Evolutionary conservation across 495 filamentous ascomycete species (phyloP), one percentile per base, ranked within the genome.

Genomic region (Podospora conica): DNA sequence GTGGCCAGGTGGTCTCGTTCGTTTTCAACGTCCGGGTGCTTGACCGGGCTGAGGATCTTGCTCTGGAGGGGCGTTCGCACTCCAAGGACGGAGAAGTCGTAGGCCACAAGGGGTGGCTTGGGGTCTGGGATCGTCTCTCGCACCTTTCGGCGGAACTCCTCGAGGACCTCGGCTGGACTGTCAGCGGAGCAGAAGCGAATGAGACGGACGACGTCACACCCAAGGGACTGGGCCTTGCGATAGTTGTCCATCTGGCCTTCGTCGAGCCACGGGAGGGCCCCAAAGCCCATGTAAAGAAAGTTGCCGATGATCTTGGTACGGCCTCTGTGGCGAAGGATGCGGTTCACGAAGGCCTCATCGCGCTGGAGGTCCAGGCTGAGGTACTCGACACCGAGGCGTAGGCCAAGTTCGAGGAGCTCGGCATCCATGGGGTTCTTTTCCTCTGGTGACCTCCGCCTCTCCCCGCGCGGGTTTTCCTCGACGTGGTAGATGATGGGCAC

Each of bases 291-390:
- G 61, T 85, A 77, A 68, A 84, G 74, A 66, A 81, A 84, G 67
- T 90, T 85, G 8, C 88, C 91, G 61, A 93, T 90, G n/a, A 92
- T 83, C 66, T 90, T 91, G 2, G 89, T 90, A 25, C 81, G 81
- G 2, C 91, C 90, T 63, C 85, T 83, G 66, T 74, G 79, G 22
- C 76, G 71, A 11, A 92, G 75, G 54, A 91, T 77, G 12, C 81
- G 80, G 12, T 81, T 75, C 9, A 89, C 73, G 3, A 81, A 71
- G 0, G 78, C 75, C 2, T 87, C 75, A 53, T 82, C 78, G 54
- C 87, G 81, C 25, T 81, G 82, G 10, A 93, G 74, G 67, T 92
- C 88, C 0, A 92, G 73, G 56, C 85, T 86, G 24, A 90, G 69
- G 74, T 90, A 93, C 68, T 95, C 91, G 12, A 91, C 88, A 0